A percentile compares a stretch with the other conserved stretches of the same genome.
phyloP scores from a whole-genome alignment of 1,139 yeast genomes.

The Spathaspora sp. region DNA sequence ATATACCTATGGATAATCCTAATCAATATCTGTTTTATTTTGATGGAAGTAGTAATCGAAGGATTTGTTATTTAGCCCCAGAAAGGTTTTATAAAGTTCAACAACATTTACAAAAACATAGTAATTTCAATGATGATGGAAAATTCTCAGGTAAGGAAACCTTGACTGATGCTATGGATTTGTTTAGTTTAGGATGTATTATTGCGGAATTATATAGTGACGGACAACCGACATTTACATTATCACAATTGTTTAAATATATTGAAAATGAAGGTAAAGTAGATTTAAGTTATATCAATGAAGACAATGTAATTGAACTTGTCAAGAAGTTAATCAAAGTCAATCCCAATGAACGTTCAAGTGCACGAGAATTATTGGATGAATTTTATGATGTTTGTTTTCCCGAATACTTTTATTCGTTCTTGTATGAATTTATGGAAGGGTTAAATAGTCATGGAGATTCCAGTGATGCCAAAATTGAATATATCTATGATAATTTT shows the following conservation, averaged over 20 bases:
- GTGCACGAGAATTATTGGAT: conserved; percentile 54
- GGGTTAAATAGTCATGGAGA: conserved; percentile 23
- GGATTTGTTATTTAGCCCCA: conserved; percentile 92
- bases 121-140: conserved; percentile 30
- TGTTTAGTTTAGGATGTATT: conserved; percentile 89
- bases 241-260: conserved; percentile 84
- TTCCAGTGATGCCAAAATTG: conserved; percentile 59
- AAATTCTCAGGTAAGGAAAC: conserved; percentile 23
- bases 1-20: conserved; percentile 90
- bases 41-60: conserved; percentile 75
- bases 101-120: conserved; percentile 16
- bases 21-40: conserved; percentile 91
- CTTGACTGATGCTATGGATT: conserved; percentile 74
- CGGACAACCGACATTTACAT: conserved; percentile 81
- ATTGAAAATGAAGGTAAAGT: conserved; percentile 69
- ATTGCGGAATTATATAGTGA: conserved; percentile 87
- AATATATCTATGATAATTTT: conserved; percentile 56
- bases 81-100: conserved; percentile 65
- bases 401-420: conserved; percentile 71
- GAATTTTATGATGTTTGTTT: conserved; percentile 53
- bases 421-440: conserved; percentile 66
- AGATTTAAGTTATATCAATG: conserved; percentile 53
- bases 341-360: conserved; percentile 59
- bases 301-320: conserved; percentile 50
- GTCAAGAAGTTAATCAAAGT: conserved; percentile 61